These are phyloP conservation scores for Fusarium sp. DNA, from an alignment of 2,329 filamentous ascomycete genomes.

Conservation along the genomic window DNA sequence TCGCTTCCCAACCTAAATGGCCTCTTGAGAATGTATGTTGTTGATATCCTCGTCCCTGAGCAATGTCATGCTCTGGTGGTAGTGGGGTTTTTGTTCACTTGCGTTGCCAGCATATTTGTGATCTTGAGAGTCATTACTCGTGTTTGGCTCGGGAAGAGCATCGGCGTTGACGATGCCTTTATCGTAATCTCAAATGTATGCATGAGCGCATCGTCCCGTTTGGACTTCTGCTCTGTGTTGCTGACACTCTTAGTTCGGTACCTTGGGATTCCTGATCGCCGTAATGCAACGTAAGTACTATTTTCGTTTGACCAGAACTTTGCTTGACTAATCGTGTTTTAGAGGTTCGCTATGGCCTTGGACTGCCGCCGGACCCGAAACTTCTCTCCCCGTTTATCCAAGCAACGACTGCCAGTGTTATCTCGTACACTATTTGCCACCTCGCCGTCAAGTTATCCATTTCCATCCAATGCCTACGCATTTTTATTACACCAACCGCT, in stretches of 20 bases:
- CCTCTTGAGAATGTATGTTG: background rate
- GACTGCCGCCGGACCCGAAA: background rate
- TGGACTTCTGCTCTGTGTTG: background rate
- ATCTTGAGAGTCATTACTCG: background rate
- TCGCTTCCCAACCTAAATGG: background rate
- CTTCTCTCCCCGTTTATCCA: background rate
- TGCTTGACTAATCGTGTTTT: too few species aligned
- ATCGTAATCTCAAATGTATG: slow-evolving; percentile 1
- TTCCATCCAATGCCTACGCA: background rate
- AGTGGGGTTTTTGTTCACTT: background rate
- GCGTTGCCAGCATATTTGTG: background rate
- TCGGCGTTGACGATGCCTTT: slow-evolving; percentile 2
- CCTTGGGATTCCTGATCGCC: slow-evolving; percentile 1
- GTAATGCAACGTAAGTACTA: slow-evolving; percentile 2
- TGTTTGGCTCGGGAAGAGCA: background rate
- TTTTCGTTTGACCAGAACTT: too few species aligned
- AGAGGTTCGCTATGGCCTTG: slow-evolving; percentile 2
- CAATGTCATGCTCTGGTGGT: background rate
- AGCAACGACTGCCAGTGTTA: slow-evolving; percentile 1
- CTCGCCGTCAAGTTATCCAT: slow-evolving; percentile 3
- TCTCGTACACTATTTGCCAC: slow-evolving; percentile 5
- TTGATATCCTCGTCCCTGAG: background rate
- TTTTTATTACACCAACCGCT: background rate
- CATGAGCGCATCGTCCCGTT: background rate
- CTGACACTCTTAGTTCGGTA: background rate